Evolutionary conservation across 2,329 filamentous ascomycete species (phyloP).

Genomic region (Ophiostoma sp.): DNA sequence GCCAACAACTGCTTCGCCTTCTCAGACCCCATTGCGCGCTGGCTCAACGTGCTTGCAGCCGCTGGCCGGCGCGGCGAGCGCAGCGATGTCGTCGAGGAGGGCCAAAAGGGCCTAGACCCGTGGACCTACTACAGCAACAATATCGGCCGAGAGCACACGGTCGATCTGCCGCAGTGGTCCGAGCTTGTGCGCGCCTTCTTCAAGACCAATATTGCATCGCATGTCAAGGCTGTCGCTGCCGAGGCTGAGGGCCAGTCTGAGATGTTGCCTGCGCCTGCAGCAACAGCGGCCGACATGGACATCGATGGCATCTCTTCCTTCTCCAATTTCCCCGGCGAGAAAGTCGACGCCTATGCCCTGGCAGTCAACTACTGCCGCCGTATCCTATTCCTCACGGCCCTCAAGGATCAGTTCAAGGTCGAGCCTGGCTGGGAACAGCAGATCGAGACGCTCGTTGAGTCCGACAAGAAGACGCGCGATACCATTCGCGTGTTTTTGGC

Average conservation of each 20-base stretch:
- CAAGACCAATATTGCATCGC: conserved; percentile 31
- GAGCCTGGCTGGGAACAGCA: conserved; percentile 82
- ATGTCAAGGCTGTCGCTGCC: conserved; percentile 18
- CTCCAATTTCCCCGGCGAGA: conserved; percentile 45
- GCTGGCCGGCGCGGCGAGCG: conserved; percentile 61
- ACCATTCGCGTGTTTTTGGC: conserved; percentile 53
- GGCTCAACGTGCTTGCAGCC: conserved; percentile 81
- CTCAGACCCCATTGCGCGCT: conserved; percentile 70
- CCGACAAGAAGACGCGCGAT: conserved; percentile 60
- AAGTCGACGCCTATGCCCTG: conserved; percentile 56
- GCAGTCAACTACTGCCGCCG: conserved; percentile 63
- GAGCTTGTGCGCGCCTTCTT: conserved; percentile 50
- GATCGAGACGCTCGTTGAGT: conserved; percentile 66
- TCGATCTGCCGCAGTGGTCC: conserved; percentile 47
- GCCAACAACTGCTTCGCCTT: conserved; percentile 84
- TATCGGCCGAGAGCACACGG: conserved; percentile 29
- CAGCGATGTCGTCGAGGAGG: conserved; percentile 84
- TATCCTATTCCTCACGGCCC: conserved; percentile 47
- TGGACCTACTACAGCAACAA: conserved; percentile 47
- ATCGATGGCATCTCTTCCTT: conserved; percentile 38
- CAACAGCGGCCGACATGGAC: conserved; percentile 33
- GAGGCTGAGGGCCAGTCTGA: not conserved
- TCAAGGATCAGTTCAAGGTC: conserved; percentile 46
- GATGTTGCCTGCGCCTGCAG: conserved; percentile 10
- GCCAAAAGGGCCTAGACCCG: conserved; percentile 75